These are phyloP conservation scores for Dryas integrifolia DNA, from an alignment of 331 rosid genomes.

Conservation along the genomic window DNA sequence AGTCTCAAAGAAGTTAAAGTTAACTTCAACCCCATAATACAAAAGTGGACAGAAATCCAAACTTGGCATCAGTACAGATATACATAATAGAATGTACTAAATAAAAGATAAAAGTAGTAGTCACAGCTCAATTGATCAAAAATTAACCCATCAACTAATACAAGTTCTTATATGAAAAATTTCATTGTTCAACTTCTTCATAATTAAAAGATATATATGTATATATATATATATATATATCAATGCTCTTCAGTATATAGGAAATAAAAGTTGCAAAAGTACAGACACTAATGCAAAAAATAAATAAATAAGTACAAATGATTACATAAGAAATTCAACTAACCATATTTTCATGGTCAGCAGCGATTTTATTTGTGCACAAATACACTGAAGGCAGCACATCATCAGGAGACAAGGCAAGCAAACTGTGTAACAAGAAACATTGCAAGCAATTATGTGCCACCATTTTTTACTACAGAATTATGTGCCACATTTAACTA, in stretches of 20 bases:
- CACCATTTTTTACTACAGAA: background rate
- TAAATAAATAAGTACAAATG: slow-evolving; percentile 1
- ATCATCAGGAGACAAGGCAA: slow-evolving; percentile 77
- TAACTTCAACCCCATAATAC: background rate
- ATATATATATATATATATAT: no score
- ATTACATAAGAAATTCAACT: slow-evolving; percentile 18
- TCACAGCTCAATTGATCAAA: background rate
- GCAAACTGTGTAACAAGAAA: slow-evolving; percentile 51
- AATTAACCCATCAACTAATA: background rate
- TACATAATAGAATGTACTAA: background rate
- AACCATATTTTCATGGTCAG: slow-evolving; percentile 85
- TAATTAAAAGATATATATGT: background rate
- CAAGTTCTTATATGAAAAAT: background rate
- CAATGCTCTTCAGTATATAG: background rate
- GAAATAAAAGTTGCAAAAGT: background rate
- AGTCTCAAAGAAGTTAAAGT: background rate
- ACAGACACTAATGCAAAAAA: background rate
- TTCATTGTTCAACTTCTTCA: background rate
- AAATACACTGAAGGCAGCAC: slow-evolving; percentile 86
- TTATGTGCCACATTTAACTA: background rate
- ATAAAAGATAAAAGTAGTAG: background rate
- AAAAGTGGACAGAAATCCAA: background rate
- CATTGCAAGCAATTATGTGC: slow-evolving; percentile 18
- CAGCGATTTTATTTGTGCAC: slow-evolving; percentile 83
- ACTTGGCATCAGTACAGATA: background rate